Evolutionary conservation across 2,329 filamentous ascomycete species (phyloP).

Genomic region (Aspergillus calidoustus): DNA sequence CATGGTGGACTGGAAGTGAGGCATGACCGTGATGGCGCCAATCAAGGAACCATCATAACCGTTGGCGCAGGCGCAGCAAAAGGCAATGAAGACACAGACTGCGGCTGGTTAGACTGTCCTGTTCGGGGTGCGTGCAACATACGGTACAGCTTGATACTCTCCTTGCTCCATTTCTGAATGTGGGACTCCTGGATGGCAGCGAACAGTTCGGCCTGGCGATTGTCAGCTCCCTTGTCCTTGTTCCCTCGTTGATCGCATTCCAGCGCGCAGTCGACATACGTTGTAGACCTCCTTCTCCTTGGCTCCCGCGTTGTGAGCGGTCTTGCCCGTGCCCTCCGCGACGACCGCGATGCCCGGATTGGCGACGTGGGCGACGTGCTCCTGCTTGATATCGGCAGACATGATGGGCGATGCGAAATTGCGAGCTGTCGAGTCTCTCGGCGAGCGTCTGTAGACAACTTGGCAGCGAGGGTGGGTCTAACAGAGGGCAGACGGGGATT

Average conservation of each 20-base stretch:
- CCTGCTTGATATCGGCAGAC: too few relatives aligned
- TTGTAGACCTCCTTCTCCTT: slow-evolving; percentile 51
- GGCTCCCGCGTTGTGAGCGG: slow-evolving; percentile 34
- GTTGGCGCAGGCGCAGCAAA: slow-evolving; percentile 40
- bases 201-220: slow-evolving; percentile 51
- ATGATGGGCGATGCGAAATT: too few relatives aligned
- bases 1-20: slow-evolving; percentile 45
- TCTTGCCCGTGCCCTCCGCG: slow-evolving; percentile 24
- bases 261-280: slow-evolving; percentile 34
- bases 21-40: slow-evolving; percentile 35
- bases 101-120: slow-evolving; percentile 25
- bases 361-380: too few relatives aligned
- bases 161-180: slow-evolving; percentile 40
- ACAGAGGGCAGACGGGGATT: too few relatives aligned
- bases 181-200: slow-evolving; percentile 53
- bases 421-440: too few relatives aligned
- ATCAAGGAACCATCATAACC: slow-evolving; percentile 39
- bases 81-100: slow-evolving; percentile 51
- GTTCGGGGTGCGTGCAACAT: slow-evolving; percentile 11
- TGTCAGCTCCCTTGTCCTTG: background rate
- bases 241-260: background rate
- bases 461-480: too few relatives aligned
- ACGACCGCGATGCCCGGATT: background rate
- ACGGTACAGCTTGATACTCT: slow-evolving; percentile 36
- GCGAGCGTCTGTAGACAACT: too few relatives aligned